Evolutionary conservation across 805 yeast genomes (phyloP).

Genomic region (Yamadazyma phyllophila): DNA sequence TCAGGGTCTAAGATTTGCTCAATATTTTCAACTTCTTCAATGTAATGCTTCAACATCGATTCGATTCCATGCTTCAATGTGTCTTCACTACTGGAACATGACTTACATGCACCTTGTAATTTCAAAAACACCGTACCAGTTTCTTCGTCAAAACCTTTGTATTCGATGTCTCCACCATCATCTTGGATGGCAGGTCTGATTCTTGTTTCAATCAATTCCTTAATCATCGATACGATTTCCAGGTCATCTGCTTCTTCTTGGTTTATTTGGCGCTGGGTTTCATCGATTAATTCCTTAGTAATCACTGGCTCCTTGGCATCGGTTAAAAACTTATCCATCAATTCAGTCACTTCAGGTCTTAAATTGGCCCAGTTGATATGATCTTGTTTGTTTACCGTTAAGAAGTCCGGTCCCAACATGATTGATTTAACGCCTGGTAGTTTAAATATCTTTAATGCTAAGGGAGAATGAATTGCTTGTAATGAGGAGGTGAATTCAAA

Average conservation of each 20-base stretch:
- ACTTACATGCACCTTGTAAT: slow-evolving; percentile 92
- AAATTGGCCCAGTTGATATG: slow-evolving; percentile 56
- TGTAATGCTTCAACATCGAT: slow-evolving; percentile 94
- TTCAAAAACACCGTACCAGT: slow-evolving; percentile 86
- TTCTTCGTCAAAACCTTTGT: slow-evolving; percentile 78
- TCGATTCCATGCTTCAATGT: slow-evolving; percentile 95
- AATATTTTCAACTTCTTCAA: slow-evolving; percentile 90
- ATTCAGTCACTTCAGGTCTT: slow-evolving; percentile 60
- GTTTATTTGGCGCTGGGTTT: slow-evolving; percentile 40
- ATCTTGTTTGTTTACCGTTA: slow-evolving; percentile 69
- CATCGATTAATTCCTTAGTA: slow-evolving; percentile 39
- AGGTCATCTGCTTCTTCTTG: slow-evolving; percentile 51
- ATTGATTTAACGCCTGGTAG: slow-evolving; percentile 64
- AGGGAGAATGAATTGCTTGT: slow-evolving; percentile 60
- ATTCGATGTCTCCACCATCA: slow-evolving; percentile 97
- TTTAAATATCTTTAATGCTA: slow-evolving; percentile 60
- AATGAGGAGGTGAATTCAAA: slow-evolving; percentile 52
- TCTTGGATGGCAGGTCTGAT: slow-evolving; percentile 98
- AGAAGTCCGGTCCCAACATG: slow-evolving; percentile 71
- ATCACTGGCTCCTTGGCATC: slow-evolving; percentile 37
- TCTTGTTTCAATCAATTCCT: slow-evolving; percentile 88
- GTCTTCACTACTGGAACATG: slow-evolving; percentile 87
- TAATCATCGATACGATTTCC: slow-evolving; percentile 84
- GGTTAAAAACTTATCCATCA: slow-evolving; percentile 50
- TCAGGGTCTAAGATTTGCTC: slow-evolving; percentile 76